Evolutionary conservation across 345 rosid genomes (phyloP).

Genomic region (Dovyalis caffra): DNA sequence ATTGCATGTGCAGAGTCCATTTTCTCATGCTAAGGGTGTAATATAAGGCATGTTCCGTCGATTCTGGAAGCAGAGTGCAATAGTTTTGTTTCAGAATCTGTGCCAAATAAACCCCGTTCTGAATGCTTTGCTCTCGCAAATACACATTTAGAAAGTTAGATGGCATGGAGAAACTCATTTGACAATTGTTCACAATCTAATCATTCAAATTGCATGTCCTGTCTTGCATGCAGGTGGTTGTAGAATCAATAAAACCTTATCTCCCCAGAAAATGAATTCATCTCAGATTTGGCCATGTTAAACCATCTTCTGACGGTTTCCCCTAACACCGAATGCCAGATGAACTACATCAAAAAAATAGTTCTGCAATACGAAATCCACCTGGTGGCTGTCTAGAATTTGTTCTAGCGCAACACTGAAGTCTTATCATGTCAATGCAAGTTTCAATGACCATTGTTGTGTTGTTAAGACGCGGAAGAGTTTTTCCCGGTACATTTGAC

Average conservation of each 20-base stretch:
- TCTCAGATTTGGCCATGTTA: background rate
- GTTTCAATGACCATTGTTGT: background rate
- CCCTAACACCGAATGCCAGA: background rate
- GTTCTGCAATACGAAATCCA: background rate
- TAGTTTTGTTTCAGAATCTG: background rate
- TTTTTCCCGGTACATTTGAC: background rate
- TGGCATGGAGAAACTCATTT: background rate
- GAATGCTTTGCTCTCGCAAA: background rate
- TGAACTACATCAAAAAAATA: background rate
- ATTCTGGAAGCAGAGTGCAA: background rate
- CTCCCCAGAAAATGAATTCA: conserved; percentile 21
- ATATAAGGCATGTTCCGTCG: background rate
- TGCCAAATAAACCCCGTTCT: background rate
- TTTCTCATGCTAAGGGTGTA: background rate
- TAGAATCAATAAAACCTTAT: conserved; percentile 27
- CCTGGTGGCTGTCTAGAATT: background rate
- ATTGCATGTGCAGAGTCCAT: background rate
- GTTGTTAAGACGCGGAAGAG: background rate
- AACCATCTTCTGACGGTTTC: conserved; percentile 2
- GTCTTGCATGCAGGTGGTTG: conserved; percentile 26
- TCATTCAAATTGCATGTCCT: background rate
- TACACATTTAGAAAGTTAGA: background rate
- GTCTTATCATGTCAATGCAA: background rate
- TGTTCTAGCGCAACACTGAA: background rate
- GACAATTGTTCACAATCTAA: background rate